Evolutionary conservation across 108 stramenopile species (phyloP), one percentile per base, ranked within the genome.

Genomic region (Pseudonitzschia delicatissima): DNA sequence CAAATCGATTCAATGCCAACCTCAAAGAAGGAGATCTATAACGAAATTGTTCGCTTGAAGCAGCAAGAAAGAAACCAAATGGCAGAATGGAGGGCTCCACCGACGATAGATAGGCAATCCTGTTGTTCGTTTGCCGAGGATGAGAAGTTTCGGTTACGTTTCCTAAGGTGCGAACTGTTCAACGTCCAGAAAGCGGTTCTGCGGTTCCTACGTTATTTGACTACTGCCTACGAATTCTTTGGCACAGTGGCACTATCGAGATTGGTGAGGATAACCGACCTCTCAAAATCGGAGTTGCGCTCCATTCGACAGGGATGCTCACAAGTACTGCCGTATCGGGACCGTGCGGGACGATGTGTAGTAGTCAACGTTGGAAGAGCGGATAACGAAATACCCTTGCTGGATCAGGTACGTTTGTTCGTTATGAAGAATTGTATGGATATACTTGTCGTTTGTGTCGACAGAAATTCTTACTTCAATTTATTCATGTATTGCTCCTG

Each of bases 111-210:
- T 12, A 45, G n/a, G 15, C 15, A 5, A 15, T 17, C 20, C 9
- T 23, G 47, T 23, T 1, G 21, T 48, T 48, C 47, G 7, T 48
- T 48, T 17, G 23, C 23, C 21, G 47, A 48, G 7, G 7, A 4
- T 4, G 2, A 8, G 4, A 23, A 58, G 13, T 81, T 81, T 44
- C 77, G 69, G 4, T 47, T 81, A 11, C 48, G 55, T 50, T 81
- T 81, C 53, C 51, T 81, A 13, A 68, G 80, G 11, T 57, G 61
- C 34, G 80, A 81, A 60, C 39, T 44, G 21, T 78, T 78, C 29
- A 68, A 78, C 65, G 73, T 48, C 23, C n/a, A 9, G 21, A 48
- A 48, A 23, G 77, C 80, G 7, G 77, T 73, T 1, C 5, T 45
- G 5, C 68, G 69, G 0, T 45, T 81, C 20, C 57, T 77, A 2